Percentiles rank a stretch among this genome's conserved stretches.
Evolutionary conservation across 805 yeast species (phyloP).

Genomic region (Myxozyma mucilagina): DNA sequence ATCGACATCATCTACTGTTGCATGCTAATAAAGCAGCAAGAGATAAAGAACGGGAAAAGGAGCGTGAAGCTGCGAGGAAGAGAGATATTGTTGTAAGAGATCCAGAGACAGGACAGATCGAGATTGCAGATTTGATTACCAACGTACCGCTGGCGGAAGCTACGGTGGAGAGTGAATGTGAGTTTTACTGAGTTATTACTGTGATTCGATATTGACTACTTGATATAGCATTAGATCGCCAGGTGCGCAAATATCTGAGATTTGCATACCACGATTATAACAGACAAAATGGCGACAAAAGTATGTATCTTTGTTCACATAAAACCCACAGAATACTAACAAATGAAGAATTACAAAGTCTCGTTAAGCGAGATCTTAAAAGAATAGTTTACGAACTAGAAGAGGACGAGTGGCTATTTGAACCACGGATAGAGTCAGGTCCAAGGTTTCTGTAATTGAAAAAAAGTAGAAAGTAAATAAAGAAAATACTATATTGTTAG

Average conservation of each 20-base stretch:
- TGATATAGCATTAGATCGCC: conserved; percentile 17
- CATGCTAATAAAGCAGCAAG: not conserved
- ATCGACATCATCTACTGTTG: not conserved
- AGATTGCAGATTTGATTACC: conserved; percentile 18
- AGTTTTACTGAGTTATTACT: not conserved
- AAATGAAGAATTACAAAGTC: conserved; percentile 14
- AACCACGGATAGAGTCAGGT: conserved; percentile 10
- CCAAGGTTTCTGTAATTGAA: conserved; percentile 1
- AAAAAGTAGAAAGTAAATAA: not conserved
- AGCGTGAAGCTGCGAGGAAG: not conserved
- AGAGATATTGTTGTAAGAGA: conserved; percentile 24
- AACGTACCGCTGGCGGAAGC: conserved; percentile 18
- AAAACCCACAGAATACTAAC: not conserved
- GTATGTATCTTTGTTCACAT: not conserved
- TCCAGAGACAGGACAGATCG: conserved; percentile 24
- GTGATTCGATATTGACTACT: not conserved
- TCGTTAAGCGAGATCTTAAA: conserved; percentile 24
- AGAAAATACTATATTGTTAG: not conserved
- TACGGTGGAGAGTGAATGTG: conserved; percentile 24
- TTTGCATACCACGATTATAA: conserved; percentile 8
- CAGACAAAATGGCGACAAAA: conserved; percentile 4
- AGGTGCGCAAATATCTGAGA: conserved; percentile 11
- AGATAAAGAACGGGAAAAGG: not conserved
- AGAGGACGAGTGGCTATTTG: conserved; percentile 30
- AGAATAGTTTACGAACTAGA: conserved; percentile 17